phyloP scores from a whole-genome alignment of 2,329 filamentous ascomycete species.

The Colletotrichum sublineola region DNA sequence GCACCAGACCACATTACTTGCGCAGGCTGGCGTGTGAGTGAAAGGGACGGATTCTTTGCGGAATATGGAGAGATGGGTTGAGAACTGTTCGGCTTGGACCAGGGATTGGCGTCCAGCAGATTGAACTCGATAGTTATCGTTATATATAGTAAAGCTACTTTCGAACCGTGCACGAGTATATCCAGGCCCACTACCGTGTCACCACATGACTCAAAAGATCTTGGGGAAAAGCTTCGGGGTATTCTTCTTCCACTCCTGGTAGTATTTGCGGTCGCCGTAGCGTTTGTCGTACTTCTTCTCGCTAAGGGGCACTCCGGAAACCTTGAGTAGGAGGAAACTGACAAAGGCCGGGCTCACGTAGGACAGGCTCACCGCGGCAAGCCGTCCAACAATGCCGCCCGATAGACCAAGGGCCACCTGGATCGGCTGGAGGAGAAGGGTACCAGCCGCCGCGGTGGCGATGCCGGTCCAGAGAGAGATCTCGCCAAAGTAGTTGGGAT shows the following conservation, averaged over 20 bases:
- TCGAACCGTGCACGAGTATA: neutral
- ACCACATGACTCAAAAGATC: constrained; percentile 54
- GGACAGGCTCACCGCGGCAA: constrained; percentile 58
- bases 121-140: neutral
- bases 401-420: constrained; percentile 70
- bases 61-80: neutral
- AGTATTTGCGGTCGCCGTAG: constrained; percentile 74
- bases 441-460: constrained; percentile 69
- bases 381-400: constrained; percentile 51
- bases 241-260: constrained; percentile 76
- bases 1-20: neutral
- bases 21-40: neutral
- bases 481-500: constrained; percentile 82
- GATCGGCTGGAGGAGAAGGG: constrained; percentile 66
- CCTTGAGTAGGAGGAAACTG: constrained; percentile 72
- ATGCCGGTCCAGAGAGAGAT: constrained; percentile 77
- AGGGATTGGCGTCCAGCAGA: constrained; percentile 7
- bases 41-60: neutral
- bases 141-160: constrained; percentile 4
- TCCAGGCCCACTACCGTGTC: neutral
- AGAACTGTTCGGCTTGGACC: neutral
- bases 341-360: constrained; percentile 75
- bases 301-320: constrained; percentile 74
- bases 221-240: constrained; percentile 76
- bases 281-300: constrained; percentile 77